Base-by-base conservation (phyloP, 2,329 filamentous ascomycete species). In the Sclerotinia glacialis region DNA sequence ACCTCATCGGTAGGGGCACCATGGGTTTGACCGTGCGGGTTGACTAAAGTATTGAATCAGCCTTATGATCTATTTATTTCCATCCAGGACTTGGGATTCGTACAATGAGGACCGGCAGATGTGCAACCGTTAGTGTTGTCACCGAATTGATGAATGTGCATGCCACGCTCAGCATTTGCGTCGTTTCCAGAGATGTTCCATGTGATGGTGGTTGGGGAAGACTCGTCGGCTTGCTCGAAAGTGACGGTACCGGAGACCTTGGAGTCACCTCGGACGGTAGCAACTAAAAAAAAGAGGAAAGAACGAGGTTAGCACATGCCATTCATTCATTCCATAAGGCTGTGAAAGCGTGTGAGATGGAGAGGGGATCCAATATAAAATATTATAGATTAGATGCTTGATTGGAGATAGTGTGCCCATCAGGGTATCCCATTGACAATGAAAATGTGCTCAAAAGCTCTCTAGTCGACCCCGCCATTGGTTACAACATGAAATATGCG, bases 101-200 rank as follows among this genome's bases (percentile, higher is more conserved):
- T 84, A 96, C 93, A 99, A 85, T 99, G 95, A 81, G 95, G 94
- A 65, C 95, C 95, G 73, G 95, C 95, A 73, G 91, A 96, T 73
- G 94, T 98, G 91, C 95, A 99, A 80, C 95, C 95, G 83, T 99
- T 99, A 86, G 95, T 98, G 87, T 98, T 98, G 87, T 98, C 95
- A 80, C 95, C 95, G 78, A 97, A 99, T 80, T 95, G 92, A 85
- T 99, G 95, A 78, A 99, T 89, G 86, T 99, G 95, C 86, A 98
- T 93, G 81, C 92, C 95, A 82, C 95, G 94, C 88, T 96, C 87
- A 78, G 95, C 93, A 80, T 96, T 97, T 82, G 94, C 77, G 79
- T 98, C 93, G 82, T 97, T 85, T 82, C 95, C 94, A 70, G 86
- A 85, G 82, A 99, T 93, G 82, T 97, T 87, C 89, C 91, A 99